These are phyloP conservation scores for Chlorella sp. DNA, from an alignment of 139 green algal species.

Conservation along the genomic window DNA sequence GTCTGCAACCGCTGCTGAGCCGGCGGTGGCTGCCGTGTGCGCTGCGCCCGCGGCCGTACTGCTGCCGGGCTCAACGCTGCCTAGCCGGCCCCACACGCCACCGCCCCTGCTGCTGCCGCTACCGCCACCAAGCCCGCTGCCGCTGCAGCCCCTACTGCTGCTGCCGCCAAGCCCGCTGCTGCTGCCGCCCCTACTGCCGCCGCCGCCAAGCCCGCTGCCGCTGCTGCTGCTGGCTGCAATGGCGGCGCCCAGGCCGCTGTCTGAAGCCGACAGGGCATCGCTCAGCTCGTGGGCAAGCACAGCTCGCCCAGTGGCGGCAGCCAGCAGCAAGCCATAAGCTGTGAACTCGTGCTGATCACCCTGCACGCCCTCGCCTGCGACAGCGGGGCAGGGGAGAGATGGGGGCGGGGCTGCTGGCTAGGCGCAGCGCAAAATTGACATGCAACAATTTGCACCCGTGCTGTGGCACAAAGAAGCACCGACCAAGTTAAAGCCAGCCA, in stretches of 20 bases:
- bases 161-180: constrained; percentile 5
- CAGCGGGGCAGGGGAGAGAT: neutral
- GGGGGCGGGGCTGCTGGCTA: no score
- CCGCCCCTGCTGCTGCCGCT: neutral
- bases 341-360: constrained; percentile 62
- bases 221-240: neutral
- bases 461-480: no score
- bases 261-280: neutral
- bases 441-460: no score
- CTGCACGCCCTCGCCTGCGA: neutral
- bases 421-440: no score
- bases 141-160: neutral
- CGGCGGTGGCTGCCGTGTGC: neutral
- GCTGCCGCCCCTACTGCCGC: neutral
- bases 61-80: neutral
- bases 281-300: constrained; percentile 48
- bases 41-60: neutral
- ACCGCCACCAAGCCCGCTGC: neutral
- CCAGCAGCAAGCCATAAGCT: constrained; percentile 74
- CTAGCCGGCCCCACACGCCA: neutral
- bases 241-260: neutral
- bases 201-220: neutral
- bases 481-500: no score
- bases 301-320: constrained; percentile 26
- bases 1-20: neutral